Percentiles rank a stretch among this genome's conserved stretches.
Conservation (phyloP, 495 filamentous ascomycete genomes). For the Lophiotrema nucula region DNA sequence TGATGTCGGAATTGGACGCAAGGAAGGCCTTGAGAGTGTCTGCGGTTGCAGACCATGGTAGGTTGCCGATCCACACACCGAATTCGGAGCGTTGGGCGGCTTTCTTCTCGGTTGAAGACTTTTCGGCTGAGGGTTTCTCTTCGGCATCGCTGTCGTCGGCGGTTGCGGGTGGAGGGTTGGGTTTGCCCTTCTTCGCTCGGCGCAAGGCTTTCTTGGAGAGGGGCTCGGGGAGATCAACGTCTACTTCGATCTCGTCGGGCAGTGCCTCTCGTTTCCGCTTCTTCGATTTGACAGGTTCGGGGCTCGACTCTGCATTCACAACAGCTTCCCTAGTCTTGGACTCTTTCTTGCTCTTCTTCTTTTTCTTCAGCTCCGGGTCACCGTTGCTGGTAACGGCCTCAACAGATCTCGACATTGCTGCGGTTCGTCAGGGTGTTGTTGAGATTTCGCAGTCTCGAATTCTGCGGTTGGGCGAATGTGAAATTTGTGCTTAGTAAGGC, state of each 20-base stretch:
- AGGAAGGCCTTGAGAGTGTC: constrained; percentile 73
- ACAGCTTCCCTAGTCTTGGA: background rate
- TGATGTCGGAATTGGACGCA: constrained; percentile 64
- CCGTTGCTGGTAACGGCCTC: too few relatives aligned
- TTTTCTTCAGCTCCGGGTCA: too few relatives aligned
- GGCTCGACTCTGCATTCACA: background rate
- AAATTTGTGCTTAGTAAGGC: too few relatives aligned
- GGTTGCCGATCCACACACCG: constrained; percentile 94
- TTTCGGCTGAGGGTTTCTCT: constrained; percentile 28
- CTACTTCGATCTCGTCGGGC: constrained; percentile 71
- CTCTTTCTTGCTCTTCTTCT: constrained; percentile 16
- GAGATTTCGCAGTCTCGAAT: too few relatives aligned
- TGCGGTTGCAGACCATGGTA: constrained; percentile 74
- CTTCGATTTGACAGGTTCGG: constrained; percentile 3
- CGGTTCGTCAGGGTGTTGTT: too few relatives aligned
- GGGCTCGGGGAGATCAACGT: constrained; percentile 81
- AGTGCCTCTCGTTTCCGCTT: constrained; percentile 43
- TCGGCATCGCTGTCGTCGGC: background rate
- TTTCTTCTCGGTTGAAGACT: constrained; percentile 38
- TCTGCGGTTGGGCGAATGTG: too few relatives aligned
- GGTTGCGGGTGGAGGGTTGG: constrained; percentile 14
- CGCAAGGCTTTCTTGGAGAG: constrained; percentile 75
- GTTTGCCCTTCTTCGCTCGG: constrained; percentile 50
- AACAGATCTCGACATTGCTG: too few relatives aligned
- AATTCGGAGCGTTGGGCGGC: constrained; percentile 64